phyloP scores from a whole-genome alignment of 164 flowering plant genomes.

The Vitis amurensis region DNA sequence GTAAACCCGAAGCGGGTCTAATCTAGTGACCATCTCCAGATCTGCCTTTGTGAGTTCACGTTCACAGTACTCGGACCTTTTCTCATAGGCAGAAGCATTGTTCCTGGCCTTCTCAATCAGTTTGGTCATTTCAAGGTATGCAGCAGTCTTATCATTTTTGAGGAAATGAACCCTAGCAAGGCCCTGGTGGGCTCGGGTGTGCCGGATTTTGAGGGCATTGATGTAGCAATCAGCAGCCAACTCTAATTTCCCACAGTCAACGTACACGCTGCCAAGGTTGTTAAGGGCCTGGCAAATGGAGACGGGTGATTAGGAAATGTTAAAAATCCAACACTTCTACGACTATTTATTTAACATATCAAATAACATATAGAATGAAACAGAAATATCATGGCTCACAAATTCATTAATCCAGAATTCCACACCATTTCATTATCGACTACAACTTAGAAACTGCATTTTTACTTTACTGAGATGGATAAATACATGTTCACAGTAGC shows the following conservation, averaged over 20 bases:
- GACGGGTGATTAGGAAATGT: too few relatives aligned
- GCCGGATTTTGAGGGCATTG: constrained; percentile 88
- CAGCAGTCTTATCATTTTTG: constrained; percentile 68
- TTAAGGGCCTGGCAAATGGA: constrained; percentile 71
- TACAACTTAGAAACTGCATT: too few relatives aligned
- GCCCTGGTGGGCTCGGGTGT: constrained; percentile 97
- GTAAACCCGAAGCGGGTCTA: constrained; percentile 94
- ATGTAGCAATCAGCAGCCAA: constrained; percentile 94
- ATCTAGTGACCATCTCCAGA: constrained; percentile 82
- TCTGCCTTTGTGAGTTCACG: constrained; percentile 86
- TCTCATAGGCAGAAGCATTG: constrained; percentile 97
- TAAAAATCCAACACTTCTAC: not conserved
- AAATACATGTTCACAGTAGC: too few relatives aligned
- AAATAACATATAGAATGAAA: not conserved
- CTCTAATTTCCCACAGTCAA: constrained; percentile 76
- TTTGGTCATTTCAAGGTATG: constrained; percentile 90
- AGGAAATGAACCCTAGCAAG: constrained; percentile 94
- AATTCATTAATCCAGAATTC: too few relatives aligned
- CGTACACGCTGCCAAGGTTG: constrained; percentile 97
- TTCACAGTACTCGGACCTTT: constrained; percentile 96
- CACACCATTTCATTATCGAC: too few relatives aligned
- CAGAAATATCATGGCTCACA: not conserved
- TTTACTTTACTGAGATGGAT: too few relatives aligned
- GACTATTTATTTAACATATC: too few relatives aligned
- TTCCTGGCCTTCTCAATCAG: constrained; percentile 85